These are phyloP conservation scores for Metarhizium brunneum DNA, from an alignment of 2,329 filamentous ascomycete genomes.

Conservation along the genomic window DNA sequence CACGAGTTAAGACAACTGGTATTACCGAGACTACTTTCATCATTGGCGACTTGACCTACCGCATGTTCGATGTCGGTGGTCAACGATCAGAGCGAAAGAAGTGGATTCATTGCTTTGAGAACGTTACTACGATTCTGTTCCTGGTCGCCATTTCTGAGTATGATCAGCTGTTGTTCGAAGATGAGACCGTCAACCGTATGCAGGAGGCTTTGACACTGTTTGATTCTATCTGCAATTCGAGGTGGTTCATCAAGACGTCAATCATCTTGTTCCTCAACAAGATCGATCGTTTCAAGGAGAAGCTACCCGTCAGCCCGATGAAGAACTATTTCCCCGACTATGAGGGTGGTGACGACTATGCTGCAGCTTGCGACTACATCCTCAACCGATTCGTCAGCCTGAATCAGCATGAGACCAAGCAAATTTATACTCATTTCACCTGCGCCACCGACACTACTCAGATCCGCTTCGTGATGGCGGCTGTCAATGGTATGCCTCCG, in stretches of 20 bases:
- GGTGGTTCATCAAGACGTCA: slow-evolving; percentile 85
- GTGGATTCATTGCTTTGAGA: slow-evolving; percentile 97
- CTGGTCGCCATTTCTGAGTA: slow-evolving; percentile 95
- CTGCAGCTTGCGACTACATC: slow-evolving; percentile 95
- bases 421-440: slow-evolving; percentile 99
- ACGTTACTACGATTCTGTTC: slow-evolving; percentile 94
- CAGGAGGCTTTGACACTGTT: slow-evolving; percentile 81
- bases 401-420: slow-evolving; percentile 98
- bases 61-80: slow-evolving; percentile 93
- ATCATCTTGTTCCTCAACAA: slow-evolving; percentile 88
- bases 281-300: slow-evolving; percentile 83
- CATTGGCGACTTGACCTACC: slow-evolving; percentile 82
- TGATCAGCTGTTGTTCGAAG: slow-evolving; percentile 90
- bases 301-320: slow-evolving; percentile 73
- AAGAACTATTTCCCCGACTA: slow-evolving; percentile 86
- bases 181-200: slow-evolving; percentile 94
- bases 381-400: slow-evolving; percentile 96
- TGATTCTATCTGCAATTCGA: slow-evolving; percentile 79
- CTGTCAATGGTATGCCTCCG: slow-evolving; percentile 78
- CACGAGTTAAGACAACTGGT: slow-evolving; percentile 82
- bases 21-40: slow-evolving; percentile 95
- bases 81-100: slow-evolving; percentile 92
- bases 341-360: slow-evolving; percentile 93
- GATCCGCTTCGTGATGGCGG: slow-evolving; percentile 99
- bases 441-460: slow-evolving; percentile 98